These are phyloP conservation scores for Tilletiaria anomala DNA, from an alignment of 1,284 basidiomycete genomes.

Conservation along the genomic window DNA sequence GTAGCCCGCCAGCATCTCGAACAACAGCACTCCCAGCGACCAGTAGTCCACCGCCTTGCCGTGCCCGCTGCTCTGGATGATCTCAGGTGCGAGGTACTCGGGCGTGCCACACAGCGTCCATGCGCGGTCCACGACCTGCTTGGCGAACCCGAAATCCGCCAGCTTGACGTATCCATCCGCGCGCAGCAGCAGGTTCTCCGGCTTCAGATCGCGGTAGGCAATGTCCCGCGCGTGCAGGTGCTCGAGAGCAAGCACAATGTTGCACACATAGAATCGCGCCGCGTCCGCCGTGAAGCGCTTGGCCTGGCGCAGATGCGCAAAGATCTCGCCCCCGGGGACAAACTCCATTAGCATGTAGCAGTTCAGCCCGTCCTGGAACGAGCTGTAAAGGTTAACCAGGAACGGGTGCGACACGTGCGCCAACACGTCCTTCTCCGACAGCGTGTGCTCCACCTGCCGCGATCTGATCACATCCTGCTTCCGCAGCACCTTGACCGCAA, in stretches of 20 bases:
- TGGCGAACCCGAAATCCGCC: slow-evolving; percentile 96
- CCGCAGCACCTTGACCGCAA: slow-evolving; percentile 46
- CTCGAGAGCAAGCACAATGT: slow-evolving; percentile 86
- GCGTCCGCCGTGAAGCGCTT: slow-evolving; percentile 95
- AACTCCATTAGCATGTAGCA: slow-evolving; percentile 47
- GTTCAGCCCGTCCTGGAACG: slow-evolving; percentile 43
- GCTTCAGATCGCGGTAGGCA: slow-evolving; percentile 94
- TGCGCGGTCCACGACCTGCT: slow-evolving; percentile 72
- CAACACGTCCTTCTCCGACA: slow-evolving; percentile 46
- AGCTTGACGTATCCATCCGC: slow-evolving; percentile 94
- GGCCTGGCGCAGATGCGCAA: slow-evolving; percentile 43
- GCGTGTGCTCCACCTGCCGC: slow-evolving; percentile 49
- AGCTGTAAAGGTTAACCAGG: slow-evolving; percentile 19
- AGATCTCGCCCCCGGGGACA: slow-evolving; percentile 91
- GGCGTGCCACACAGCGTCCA: slow-evolving; percentile 81
- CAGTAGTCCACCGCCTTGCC: slow-evolving; percentile 99
- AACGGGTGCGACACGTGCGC: slow-evolving; percentile 26
- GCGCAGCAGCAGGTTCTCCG: slow-evolving; percentile 86
- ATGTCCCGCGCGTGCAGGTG: slow-evolving; percentile 80
- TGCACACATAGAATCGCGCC: slow-evolving; percentile 96
- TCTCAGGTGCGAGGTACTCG: slow-evolving; percentile 55
- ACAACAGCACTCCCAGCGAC: slow-evolving; percentile 65
- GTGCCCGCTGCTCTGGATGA: slow-evolving; percentile 73
- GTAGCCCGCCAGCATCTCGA: slow-evolving; percentile 5
- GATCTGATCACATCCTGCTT: slow-evolving; percentile 46